Percentiles rank a stretch among this genome's conserved stretches.
Evolutionary conservation across 1,284 basidiomycete genomes (phyloP).

Genomic region (Ceratorhiza oryzae-sativae): DNA sequence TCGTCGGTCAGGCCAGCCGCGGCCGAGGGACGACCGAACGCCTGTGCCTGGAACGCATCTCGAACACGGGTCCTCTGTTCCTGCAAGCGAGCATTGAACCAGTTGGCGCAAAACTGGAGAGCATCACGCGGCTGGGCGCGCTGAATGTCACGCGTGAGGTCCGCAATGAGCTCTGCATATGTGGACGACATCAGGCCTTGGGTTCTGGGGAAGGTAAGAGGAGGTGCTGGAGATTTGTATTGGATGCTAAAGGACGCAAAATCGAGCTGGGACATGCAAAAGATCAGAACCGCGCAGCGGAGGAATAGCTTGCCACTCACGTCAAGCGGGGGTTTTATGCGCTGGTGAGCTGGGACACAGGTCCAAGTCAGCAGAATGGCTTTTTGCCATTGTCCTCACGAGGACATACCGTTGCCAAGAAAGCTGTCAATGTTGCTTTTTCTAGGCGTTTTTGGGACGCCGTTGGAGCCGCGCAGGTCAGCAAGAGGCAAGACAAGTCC

Average conservation of each 20-base stretch:
- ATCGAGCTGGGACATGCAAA: slow-evolving; percentile 6
- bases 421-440: not conserved
- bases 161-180: slow-evolving; percentile 79
- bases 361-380: slow-evolving; percentile 1
- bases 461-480: not conserved
- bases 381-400: slow-evolving; percentile 8
- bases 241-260: slow-evolving; percentile 35
- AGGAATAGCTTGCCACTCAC: slow-evolving; percentile 4
- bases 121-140: slow-evolving; percentile 87
- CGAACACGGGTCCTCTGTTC: slow-evolving; percentile 78
- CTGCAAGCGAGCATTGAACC: slow-evolving; percentile 89
- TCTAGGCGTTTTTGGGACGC: not conserved
- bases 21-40: slow-evolving; percentile 36
- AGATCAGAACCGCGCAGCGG: not conserved
- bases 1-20: slow-evolving; percentile 60
- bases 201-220: slow-evolving; percentile 4
- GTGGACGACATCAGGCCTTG: slow-evolving; percentile 56
- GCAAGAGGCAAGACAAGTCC: not conserved
- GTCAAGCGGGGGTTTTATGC: slow-evolving; percentile 18
- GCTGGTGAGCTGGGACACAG: not conserved
- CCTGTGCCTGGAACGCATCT: slow-evolving; percentile 58
- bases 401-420: slow-evolving; percentile 20
- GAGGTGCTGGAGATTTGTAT: slow-evolving; percentile 20
- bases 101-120: slow-evolving; percentile 93
- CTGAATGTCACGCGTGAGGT: slow-evolving; percentile 85